phyloP scores from a whole-genome alignment of 2,329 filamentous ascomycete species.

The Microthyrium microscopicum region DNA sequence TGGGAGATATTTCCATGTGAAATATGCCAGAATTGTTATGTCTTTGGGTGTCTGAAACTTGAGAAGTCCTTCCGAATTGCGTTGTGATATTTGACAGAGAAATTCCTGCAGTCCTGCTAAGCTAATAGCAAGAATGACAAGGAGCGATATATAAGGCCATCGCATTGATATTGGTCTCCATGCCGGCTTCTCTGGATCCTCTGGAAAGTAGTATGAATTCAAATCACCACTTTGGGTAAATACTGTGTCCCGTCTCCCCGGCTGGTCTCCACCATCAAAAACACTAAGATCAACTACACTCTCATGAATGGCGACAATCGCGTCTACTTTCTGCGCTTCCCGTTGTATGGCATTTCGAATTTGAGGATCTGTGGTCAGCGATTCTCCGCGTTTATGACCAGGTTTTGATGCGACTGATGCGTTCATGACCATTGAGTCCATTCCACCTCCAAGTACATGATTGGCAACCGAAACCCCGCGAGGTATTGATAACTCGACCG shows the following conservation, averaged over 20 bases:
- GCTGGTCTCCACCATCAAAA: conserved; percentile 11
- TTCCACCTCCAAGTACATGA: conserved; percentile 18
- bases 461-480: conserved; percentile 17
- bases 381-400: neutral
- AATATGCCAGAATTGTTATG: conserved; percentile 16
- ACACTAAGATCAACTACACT: conserved; percentile 27
- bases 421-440: conserved; percentile 16
- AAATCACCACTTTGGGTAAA: conserved; percentile 14
- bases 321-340: conserved; percentile 24
- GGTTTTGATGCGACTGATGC: conserved; percentile 10
- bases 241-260: conserved; percentile 15
- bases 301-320: conserved; percentile 25
- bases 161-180: conserved; percentile 25
- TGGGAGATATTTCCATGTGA: conserved; percentile 24
- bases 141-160: conserved; percentile 18
- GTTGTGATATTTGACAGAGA: conserved; percentile 20
- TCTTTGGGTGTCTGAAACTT: conserved; percentile 16
- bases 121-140: conserved; percentile 18
- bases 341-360: conserved; percentile 1
- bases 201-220: conserved; percentile 23
- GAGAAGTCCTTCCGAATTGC: conserved; percentile 14
- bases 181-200: conserved; percentile 22
- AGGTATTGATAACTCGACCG: conserved; percentile 12
- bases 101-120: conserved; percentile 21
- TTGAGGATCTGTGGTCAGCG: conserved; percentile 3